Evolutionary conservation across 352 stramenopile genomes (phyloP), one percentile per base, ranked within the genome.

Genomic region (Phytophthora podocarpi): DNA sequence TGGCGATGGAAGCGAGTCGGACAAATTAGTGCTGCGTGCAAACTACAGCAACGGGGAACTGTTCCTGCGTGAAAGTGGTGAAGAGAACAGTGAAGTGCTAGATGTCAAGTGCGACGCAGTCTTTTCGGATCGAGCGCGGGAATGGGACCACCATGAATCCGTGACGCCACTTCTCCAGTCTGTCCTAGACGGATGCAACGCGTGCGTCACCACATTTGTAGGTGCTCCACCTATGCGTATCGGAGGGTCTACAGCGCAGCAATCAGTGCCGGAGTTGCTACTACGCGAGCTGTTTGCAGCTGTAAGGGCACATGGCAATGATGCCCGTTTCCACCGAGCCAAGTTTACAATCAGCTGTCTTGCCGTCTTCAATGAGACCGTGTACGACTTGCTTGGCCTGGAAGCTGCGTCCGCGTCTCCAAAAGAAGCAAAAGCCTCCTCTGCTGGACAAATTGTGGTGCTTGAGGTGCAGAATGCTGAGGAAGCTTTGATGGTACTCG

Each of bases 361-460:
- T 3, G 96, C 97, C 43, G 95, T 99, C 12, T 98, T 96, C 67
- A 95, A 96, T 24, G 93, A 99, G 76, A 83, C 94, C 50, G 90
- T 99, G 41, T 96, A 93, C 72, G 95, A 98, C 63, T 74, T 98
- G n/a, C 71, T 98, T 0, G 75, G 85, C 16, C 72, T 94, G 10
- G 66, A 72, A 27, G 34, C 35, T 13, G 40, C 52, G 20, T 31
- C 50, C 37, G 11, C 28, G 11, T 16, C 48, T 32, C n/a, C 43
- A 42, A 60, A 40, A 23, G 36, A 53, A 15, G 15, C 28, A 27
- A 56, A 49, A 16, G 27, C 20, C 9, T 53, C 49, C 30, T 36
- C 51, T 35, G 43, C 37, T 5, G 30, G 42, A 15, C 49, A 63
- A 28, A 83, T 89, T 28, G 77, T 90, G 28, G 78, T 90, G n/a